phyloP scores from a whole-genome alignment of 2,329 filamentous ascomycete genomes.

The Neofusicoccum parvum region DNA sequence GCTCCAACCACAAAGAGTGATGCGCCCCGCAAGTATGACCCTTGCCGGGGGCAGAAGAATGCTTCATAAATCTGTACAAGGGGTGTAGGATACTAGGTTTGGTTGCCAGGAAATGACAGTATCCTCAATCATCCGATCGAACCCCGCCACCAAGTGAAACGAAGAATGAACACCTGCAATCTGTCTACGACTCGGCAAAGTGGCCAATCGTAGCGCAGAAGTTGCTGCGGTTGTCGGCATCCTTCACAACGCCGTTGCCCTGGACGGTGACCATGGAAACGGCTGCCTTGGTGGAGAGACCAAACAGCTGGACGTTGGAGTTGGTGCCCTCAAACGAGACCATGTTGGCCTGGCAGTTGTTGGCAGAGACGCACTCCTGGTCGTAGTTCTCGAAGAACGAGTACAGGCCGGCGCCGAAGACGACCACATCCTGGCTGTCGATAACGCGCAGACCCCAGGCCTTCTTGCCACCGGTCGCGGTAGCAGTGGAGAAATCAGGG shows the following conservation, averaged over 20 bases:
- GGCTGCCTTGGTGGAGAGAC: slow-evolving; percentile 51
- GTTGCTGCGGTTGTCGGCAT: slow-evolving; percentile 50
- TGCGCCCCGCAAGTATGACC: background rate
- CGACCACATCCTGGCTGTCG: slow-evolving; percentile 44
- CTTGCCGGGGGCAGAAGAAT: background rate
- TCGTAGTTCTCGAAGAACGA: slow-evolving; percentile 62
- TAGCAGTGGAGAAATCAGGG: slow-evolving; percentile 44
- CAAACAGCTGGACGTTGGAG: slow-evolving; percentile 49
- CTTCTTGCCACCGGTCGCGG: slow-evolving; percentile 34
- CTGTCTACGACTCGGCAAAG: slow-evolving; percentile 22
- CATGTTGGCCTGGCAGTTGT: slow-evolving; percentile 57
- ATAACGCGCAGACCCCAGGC: slow-evolving; percentile 51
- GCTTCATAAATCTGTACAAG: slow-evolving; percentile 15
- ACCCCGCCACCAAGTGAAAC: background rate
- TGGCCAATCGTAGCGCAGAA: slow-evolving; percentile 51
- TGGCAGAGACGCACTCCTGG: slow-evolving; percentile 49
- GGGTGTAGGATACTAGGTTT: background rate
- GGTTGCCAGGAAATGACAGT: slow-evolving; percentile 10
- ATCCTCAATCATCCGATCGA: background rate
- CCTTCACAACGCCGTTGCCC: slow-evolving; percentile 40
- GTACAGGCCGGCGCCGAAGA: slow-evolving; percentile 56
- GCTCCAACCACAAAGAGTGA: slow-evolving; percentile 13
- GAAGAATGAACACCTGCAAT: background rate
- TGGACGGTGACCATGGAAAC: slow-evolving; percentile 52
- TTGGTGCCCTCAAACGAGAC: slow-evolving; percentile 46